phyloP scores from a whole-genome alignment of 345 rosid species.

The Camelina sativa region DNA sequence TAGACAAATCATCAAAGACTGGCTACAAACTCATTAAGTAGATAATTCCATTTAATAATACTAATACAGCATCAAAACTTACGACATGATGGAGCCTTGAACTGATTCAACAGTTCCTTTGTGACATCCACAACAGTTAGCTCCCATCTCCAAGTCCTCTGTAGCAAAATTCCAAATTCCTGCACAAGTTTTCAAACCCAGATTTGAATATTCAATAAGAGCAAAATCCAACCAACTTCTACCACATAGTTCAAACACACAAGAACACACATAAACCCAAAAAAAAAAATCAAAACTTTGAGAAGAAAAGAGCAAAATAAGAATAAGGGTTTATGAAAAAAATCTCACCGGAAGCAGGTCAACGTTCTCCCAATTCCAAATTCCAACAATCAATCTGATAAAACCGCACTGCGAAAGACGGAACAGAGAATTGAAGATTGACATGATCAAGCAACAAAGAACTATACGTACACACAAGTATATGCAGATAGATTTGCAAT shows the following conservation, averaged over 20 bases:
- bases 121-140: not conserved
- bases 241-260: constrained; percentile 2
- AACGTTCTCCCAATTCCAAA: constrained; percentile 45
- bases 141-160: constrained; percentile 1
- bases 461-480: not conserved
- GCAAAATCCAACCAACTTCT: not conserved
- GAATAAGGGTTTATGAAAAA: not conserved
- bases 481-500: not conserved
- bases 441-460: constrained; percentile 15
- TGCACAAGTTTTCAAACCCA: constrained; percentile 4
- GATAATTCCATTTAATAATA: too few species aligned
- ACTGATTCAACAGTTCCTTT: not conserved
- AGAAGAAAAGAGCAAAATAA: not conserved
- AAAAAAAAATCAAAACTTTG: not conserved
- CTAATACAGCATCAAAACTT: not conserved
- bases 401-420: constrained; percentile 10
- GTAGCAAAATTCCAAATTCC: constrained; percentile 21
- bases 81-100: not conserved
- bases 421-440: not conserved
- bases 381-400: not conserved
- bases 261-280: not conserved
- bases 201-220: not conserved
- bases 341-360: constrained; percentile 36
- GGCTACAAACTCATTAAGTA: not conserved
- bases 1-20: not conserved